These are phyloP conservation scores for Hyaloscypha finlandica DNA, from an alignment of 495 filamentous ascomycete species.

Conservation along the genomic window DNA sequence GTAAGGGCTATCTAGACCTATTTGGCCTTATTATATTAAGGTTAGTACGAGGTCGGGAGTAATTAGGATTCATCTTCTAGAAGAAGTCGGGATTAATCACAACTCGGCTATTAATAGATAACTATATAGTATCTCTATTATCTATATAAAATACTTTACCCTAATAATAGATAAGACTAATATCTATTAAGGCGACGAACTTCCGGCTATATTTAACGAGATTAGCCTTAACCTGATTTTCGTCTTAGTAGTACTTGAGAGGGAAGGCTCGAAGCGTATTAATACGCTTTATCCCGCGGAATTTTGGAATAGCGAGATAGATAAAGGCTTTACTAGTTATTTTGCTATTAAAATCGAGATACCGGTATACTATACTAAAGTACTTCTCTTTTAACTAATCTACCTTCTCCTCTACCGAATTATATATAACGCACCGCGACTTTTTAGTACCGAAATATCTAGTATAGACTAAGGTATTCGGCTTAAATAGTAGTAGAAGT, in stretches of 20 bases:
- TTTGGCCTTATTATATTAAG: not conserved
- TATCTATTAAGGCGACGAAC: no score
- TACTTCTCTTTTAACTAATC: not conserved
- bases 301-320: no score
- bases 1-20: no score
- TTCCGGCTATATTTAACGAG: no score
- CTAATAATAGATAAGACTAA: not conserved
- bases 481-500: not conserved
- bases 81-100: not conserved
- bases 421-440: not conserved
- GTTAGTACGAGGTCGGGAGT: not conserved
- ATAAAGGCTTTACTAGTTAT: no score
- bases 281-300: no score
- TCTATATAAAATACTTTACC: not conserved
- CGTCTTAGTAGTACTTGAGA: no score
- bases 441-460: not conserved
- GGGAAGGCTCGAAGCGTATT: no score
- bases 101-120: not conserved
- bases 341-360: no score
- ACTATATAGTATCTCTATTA: not conserved
- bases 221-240: no score
- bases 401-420: not conserved
- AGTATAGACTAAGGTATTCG: not conserved
- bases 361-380: not conserved
- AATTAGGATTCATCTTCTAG: not conserved